phyloP scores from a whole-genome alignment of 768 basidiomycete genomes.

The Lactarius indigo region DNA sequence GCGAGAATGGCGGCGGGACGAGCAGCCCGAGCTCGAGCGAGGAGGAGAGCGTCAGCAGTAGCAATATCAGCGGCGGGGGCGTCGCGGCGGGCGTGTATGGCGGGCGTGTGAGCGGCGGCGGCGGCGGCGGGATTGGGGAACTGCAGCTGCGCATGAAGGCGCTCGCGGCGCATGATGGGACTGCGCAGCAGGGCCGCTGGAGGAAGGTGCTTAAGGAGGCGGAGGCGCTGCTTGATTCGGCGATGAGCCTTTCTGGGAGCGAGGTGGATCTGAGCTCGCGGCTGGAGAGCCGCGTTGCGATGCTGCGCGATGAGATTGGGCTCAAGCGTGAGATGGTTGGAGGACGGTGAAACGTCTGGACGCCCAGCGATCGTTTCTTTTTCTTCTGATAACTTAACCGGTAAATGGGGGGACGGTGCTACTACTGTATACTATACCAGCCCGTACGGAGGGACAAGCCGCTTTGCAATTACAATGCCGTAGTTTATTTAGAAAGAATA shows the following conservation, averaged over 20 bases:
- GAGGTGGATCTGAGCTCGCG: slow-evolving; percentile 61
- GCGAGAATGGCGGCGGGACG: not conserved
- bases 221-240: slow-evolving; percentile 48
- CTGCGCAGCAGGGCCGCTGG: slow-evolving; percentile 41
- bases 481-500: no score
- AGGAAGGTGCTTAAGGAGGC: slow-evolving; percentile 44
- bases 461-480: not conserved
- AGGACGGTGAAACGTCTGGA: not conserved
- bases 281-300: slow-evolving; percentile 63
- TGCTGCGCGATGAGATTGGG: slow-evolving; percentile 68
- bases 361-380: not conserved
- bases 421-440: not conserved
- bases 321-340: slow-evolving; percentile 52
- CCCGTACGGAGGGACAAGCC: not conserved
- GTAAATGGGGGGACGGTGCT: not conserved
- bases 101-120: not conserved
- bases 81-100: not conserved
- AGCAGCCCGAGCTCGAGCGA: slow-evolving; percentile 13
- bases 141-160: slow-evolving; percentile 18
- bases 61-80: no score
- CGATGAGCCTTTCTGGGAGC: slow-evolving; percentile 46
- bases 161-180: slow-evolving; percentile 5
- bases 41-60: slow-evolving; percentile 4
- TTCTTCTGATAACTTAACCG: not conserved
- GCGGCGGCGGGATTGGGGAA: not conserved